Conservation (phyloP, 768 basidiomycete genomes). For the Boletus reticuloceps region DNA sequence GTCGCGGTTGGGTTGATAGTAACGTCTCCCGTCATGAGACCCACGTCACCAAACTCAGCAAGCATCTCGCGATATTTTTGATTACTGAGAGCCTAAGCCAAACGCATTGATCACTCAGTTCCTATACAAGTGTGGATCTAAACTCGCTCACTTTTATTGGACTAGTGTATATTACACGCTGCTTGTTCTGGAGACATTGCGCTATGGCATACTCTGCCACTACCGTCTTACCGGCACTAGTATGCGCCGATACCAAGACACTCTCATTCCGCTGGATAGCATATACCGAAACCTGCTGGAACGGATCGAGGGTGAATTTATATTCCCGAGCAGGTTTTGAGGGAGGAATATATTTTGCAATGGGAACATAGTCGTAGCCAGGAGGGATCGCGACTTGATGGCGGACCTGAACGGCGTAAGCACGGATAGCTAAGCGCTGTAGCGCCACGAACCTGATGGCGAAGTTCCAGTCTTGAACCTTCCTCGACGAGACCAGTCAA, state of each 20-base stretch:
- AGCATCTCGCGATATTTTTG: conserved; percentile 99
- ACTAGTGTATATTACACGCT: conserved; percentile 98
- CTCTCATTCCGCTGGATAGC: conserved; percentile 98
- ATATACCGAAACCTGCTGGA: conserved; percentile 91
- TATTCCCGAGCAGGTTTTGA: conserved; percentile 89
- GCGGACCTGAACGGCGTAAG: conserved; percentile 57
- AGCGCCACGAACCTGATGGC: conserved; percentile 59
- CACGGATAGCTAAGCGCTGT: neutral
- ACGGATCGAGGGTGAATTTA: conserved; percentile 96
- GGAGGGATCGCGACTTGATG: conserved; percentile 97
- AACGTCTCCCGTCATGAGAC: conserved; percentile 99
- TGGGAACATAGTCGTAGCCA: conserved; percentile 86
- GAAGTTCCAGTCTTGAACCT: conserved; percentile 69
- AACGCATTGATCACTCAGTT: conserved; percentile 13
- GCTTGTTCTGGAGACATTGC: conserved; percentile 88
- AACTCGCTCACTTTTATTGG: conserved; percentile 87
- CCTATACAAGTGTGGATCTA: conserved; percentile 7
- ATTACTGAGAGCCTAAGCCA: conserved; percentile 85
- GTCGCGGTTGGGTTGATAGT: conserved; percentile 97
- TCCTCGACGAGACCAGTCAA: conserved; percentile 71
- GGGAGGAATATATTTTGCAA: conserved; percentile 87
- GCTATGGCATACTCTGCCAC: conserved; percentile 99
- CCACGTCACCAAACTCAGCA: conserved; percentile 96
- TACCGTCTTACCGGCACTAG: conserved; percentile 98
- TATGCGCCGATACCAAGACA: conserved; percentile 97